A percentile compares a stretch with the other conserved stretches of the same genome.
These are phyloP conservation scores for Fusarium sp. DNA, from an alignment of 2,329 filamentous ascomycete genomes.

Conservation along the genomic window DNA sequence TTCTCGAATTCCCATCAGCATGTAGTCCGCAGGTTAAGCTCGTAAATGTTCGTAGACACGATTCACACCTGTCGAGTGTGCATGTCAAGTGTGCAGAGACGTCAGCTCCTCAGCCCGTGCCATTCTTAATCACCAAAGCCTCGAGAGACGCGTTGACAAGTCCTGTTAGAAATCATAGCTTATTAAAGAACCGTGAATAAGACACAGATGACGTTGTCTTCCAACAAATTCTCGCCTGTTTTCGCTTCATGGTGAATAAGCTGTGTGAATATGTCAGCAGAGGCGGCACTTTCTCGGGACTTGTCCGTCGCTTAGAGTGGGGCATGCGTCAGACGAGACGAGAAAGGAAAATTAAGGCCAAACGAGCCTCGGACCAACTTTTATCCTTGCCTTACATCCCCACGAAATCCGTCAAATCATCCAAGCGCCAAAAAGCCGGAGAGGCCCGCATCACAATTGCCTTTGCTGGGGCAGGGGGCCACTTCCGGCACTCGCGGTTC, in stretches of 20 bases:
- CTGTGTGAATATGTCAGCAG: conserved; percentile 2
- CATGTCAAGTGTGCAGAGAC: neutral
- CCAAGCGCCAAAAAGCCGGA: neutral
- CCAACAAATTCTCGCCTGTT: neutral
- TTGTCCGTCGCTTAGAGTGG: neutral
- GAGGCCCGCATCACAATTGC: neutral
- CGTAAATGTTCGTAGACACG: neutral
- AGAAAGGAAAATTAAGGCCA: neutral
- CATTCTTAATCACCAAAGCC: neutral
- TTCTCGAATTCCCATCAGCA: neutral
- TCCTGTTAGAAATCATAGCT: conserved; percentile 2
- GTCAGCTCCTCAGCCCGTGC: neutral
- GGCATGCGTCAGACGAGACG: neutral
- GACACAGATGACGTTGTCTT: conserved; percentile 24
- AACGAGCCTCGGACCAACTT: conserved; percentile 16
- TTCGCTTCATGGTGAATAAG: neutral
- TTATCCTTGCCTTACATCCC: conserved; percentile 7
- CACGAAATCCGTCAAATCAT: neutral
- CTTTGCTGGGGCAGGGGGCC: neutral
- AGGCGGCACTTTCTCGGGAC: neutral
- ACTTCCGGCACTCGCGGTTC: conserved; percentile 35
- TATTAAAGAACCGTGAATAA: conserved; percentile 30
- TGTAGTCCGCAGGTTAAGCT: neutral
- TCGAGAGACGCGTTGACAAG: neutral
- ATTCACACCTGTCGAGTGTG: neutral